Conservation (phyloP, 202 grass and related monocot species). For the Saccharum hybrid region DNA sequence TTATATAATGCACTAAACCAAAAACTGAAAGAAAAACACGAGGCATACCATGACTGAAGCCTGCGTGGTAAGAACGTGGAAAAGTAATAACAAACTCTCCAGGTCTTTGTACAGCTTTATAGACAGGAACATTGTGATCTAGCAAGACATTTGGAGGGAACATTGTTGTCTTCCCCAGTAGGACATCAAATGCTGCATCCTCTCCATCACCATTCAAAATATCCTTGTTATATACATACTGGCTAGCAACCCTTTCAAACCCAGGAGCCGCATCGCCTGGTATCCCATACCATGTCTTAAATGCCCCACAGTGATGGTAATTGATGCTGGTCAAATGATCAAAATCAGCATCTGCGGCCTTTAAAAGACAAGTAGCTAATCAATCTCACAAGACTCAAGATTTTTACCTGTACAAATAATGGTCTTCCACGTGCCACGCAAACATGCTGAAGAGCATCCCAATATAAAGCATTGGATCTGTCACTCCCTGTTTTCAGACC, state of each 20-base stretch:
- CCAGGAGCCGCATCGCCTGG: constrained; percentile 78
- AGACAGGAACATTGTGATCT: constrained; percentile 82
- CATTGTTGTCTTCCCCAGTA: constrained; percentile 96
- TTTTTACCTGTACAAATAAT: constrained; percentile 92
- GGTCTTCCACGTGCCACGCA: constrained; percentile 99
- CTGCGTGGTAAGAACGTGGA: constrained; percentile 85
- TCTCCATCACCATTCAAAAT: constrained; percentile 76
- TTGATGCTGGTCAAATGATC: constrained; percentile 76
- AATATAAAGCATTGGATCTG: constrained; percentile 99
- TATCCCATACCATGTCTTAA: constrained; percentile 96
- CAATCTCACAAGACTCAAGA: neutral
- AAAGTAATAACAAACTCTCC: constrained; percentile 98
- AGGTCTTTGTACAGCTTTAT: constrained; percentile 91
- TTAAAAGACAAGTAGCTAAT: neutral
- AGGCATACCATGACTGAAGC: constrained; percentile 91
- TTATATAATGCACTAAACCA: constrained; percentile 7
- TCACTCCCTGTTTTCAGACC: constrained; percentile 74
- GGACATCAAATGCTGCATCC: constrained; percentile 93
- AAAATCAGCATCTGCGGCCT: constrained; percentile 24
- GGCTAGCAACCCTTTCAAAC: constrained; percentile 79
- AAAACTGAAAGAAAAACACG: neutral
- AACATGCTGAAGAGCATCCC: constrained; percentile 99
- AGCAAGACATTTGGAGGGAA: constrained; percentile 92
- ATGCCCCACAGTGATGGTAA: constrained; percentile 97
- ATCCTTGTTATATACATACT: constrained; percentile 81